Conservation (phyloP, 495 filamentous ascomycete species). For the Massariosphaeria phaeospora region DNA sequence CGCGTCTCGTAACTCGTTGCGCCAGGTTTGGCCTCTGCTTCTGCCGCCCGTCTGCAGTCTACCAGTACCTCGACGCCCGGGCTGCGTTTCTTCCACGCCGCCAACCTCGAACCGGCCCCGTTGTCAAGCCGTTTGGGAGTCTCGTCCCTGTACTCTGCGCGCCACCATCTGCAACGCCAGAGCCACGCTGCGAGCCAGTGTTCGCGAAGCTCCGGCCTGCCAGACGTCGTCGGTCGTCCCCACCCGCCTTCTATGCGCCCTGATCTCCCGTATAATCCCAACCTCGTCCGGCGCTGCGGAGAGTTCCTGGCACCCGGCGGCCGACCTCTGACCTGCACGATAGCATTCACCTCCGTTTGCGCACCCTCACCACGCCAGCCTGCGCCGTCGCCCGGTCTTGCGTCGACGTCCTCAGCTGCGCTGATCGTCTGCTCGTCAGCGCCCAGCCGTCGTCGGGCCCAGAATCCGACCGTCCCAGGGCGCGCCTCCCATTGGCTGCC, state of each 20-base stretch:
- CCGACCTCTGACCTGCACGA: conserved; percentile 8
- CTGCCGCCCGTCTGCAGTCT: conserved; percentile 15
- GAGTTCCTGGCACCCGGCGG: conserved; percentile 22
- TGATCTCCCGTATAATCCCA: conserved; percentile 27
- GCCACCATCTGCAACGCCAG: conserved; percentile 30
- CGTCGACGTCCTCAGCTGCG: neutral
- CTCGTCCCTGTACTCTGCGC: conserved; percentile 6
- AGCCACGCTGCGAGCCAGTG: conserved; percentile 17
- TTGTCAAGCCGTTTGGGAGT: conserved; percentile 23
- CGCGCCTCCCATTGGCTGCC: conserved; percentile 14
- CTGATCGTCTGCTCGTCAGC: conserved; percentile 1
- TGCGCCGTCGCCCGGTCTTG: neutral
- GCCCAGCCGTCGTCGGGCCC: conserved; percentile 16
- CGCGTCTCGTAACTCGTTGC: conserved; percentile 11
- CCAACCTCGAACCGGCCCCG: neutral
- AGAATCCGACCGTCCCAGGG: conserved; percentile 4
- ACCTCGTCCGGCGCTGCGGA: conserved; percentile 29
- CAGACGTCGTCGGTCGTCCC: conserved; percentile 27
- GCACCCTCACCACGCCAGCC: conserved; percentile 9
- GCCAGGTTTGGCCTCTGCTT: conserved; percentile 4
- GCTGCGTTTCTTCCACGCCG: neutral
- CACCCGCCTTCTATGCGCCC: conserved; percentile 28
- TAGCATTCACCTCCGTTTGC: conserved; percentile 18
- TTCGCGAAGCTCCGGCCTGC: conserved; percentile 16
- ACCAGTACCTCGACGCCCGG: neutral